Evolutionary conservation across 176 grass and related monocot genomes (phyloP).

Genomic region (Triticum urartu): DNA sequence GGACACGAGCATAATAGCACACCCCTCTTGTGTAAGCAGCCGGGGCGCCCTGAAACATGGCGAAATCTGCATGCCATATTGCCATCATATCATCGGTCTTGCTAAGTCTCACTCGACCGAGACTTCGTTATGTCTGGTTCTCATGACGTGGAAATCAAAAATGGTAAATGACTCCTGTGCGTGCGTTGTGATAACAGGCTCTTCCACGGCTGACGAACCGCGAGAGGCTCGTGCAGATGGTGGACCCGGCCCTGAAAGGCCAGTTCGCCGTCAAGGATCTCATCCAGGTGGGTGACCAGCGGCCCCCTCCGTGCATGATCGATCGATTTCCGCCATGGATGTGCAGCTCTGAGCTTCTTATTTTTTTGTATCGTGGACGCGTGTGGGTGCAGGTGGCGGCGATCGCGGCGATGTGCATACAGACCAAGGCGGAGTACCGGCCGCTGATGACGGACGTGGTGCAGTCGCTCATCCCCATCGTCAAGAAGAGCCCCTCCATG

Average conservation of each 20-base stretch:
- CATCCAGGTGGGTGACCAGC: conserved; percentile 55
- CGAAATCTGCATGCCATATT: background rate
- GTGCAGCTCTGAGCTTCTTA: background rate
- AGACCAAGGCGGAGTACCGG: conserved; percentile 90
- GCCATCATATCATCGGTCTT: no score
- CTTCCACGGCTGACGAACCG: conserved; percentile 64
- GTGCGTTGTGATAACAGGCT: conserved; percentile 38
- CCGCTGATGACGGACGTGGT: conserved; percentile 97
- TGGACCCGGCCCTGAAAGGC: conserved; percentile 72
- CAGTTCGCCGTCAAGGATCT: conserved; percentile 86
- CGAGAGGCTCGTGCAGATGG: conserved; percentile 79
- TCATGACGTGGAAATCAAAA: background rate
- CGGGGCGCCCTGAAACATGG: background rate
- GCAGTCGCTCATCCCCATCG: conserved; percentile 94
- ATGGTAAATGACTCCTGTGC: background rate
- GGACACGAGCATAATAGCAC: background rate
- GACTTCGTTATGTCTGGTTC: no score
- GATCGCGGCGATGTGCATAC: conserved; percentile 90
- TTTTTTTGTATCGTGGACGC: background rate
- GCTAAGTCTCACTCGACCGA: no score
- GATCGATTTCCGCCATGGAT: background rate
- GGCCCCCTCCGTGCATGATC: no score
- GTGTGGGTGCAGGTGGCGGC: conserved; percentile 63
- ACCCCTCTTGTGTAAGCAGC: background rate
- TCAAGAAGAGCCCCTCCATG: conserved; percentile 47